Base-by-base conservation (phyloP, 176 grass and related monocot species). In the Rhynchospora breviuscula region DNA sequence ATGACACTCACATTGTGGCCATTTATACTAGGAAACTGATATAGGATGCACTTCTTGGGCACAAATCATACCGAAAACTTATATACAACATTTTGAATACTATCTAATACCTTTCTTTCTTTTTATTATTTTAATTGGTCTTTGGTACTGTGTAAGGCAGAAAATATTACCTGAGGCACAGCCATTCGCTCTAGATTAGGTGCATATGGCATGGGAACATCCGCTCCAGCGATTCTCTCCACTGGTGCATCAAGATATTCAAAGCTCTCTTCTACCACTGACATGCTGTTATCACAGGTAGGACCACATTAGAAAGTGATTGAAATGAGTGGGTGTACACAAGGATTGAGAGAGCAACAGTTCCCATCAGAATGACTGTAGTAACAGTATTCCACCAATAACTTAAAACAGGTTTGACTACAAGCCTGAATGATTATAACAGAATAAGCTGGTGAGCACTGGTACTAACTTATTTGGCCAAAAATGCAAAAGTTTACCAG, bases 181-280 rank as follows among this genome's bases (percentile, higher is more conserved):
- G 96, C 92, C 91, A 95, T 80, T 78, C 96, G 92, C 86, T 98
- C 96, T 23, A 98, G 93, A 79, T 98, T 98, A 35, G 96, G 90
- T 70, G 93, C 91, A 81, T 98, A 98, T 18, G 93, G 92, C 92
- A 93, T 95, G n/a, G 96, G 96, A 11, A 98, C 96, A 85, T 98
- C 93, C 46, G 93, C 93, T 63, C 91, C 96, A 85, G 93, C 78
- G n/a, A 98, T 98, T 68, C 96, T 98, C 86, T 98, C 86, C 25
- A 98, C 80, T 43, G 96, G 93, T 72, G 96, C 96, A 80, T 98
- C 96, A 66, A 98, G 89, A 87, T 95, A 95, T 85, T 90, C 90
- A 6, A 98, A 98, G 35, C 96, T 93, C 53, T 98, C 92, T 87
- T 95, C 93, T 12, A 93, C 84, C 13, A 98, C 91, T 53, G 91